Evolutionary conservation across 306 rosid species (phyloP).

Genomic region (Fagus sylvatica): DNA sequence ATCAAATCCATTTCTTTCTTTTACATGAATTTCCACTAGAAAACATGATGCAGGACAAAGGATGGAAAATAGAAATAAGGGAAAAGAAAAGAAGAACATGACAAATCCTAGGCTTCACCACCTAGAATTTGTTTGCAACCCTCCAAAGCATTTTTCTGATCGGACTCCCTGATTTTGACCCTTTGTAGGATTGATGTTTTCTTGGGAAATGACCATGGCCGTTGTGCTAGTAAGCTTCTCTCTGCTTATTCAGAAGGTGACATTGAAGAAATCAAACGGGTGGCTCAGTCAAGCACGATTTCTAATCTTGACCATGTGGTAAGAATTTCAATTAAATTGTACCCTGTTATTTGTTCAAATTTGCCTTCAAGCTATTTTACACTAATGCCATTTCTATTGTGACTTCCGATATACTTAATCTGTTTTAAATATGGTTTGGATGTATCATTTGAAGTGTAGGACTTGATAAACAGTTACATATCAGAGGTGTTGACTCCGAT

Average conservation of each 20-base stretch:
- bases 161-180: not conserved
- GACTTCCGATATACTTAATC: not conserved
- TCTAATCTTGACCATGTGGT: conserved; percentile 86
- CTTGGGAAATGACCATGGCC: conserved; percentile 70
- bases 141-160: not conserved
- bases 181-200: conserved; percentile 76
- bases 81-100: too few relatives aligned
- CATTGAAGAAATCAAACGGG: conserved; percentile 75
- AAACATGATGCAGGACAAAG: too few relatives aligned
- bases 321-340: conserved; percentile 24
- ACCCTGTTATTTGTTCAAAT: not conserved
- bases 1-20: not conserved
- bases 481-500: too few relatives aligned
- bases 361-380: not conserved
- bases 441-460: not conserved
- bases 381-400: not conserved
- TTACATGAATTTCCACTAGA: not conserved
- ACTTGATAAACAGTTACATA: too few relatives aligned
- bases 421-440: not conserved
- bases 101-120: too few relatives aligned
- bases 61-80: too few relatives aligned
- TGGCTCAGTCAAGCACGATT: conserved; percentile 65
- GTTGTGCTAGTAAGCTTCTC: conserved; percentile 76
- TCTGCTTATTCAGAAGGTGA: conserved; percentile 80
- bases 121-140: too few relatives aligned